Evolutionary conservation across 192 early-diverging fungal species (phyloP).

Genomic region (Mortierella antarctica): DNA sequence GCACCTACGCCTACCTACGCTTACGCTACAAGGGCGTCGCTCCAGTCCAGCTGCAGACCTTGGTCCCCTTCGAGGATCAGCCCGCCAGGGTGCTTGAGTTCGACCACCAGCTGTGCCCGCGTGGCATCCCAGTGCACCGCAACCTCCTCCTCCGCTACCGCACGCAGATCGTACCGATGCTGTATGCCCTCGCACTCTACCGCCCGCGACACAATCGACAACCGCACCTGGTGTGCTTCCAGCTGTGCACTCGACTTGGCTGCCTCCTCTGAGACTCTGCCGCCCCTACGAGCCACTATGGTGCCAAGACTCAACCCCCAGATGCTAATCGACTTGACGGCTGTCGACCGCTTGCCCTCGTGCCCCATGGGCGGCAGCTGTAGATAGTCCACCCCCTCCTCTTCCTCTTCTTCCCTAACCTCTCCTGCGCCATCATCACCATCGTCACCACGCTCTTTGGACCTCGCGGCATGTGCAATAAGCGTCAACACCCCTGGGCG

Average conservation of each 20-base stretch:
- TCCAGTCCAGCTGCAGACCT: slow-evolving; percentile 30
- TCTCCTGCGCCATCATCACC: neutral
- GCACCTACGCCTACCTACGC: neutral
- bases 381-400: neutral
- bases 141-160: neutral
- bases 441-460: neutral
- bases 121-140: slow-evolving; percentile 8
- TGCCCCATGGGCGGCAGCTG: neutral
- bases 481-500: slow-evolving; percentile 14
- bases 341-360: neutral
- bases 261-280: neutral
- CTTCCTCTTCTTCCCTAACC: neutral
- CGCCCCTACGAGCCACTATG: neutral
- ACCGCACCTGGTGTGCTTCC: slow-evolving; percentile 18
- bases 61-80: slow-evolving; percentile 4
- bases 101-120: slow-evolving; percentile 6
- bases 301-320: slow-evolving; percentile 20
- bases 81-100: neutral
- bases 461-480: neutral
- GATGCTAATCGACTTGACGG: slow-evolving; percentile 2
- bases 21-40: slow-evolving; percentile 26
- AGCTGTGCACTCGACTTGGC: slow-evolving; percentile 5
- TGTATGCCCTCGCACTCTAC: neutral
- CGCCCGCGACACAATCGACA: slow-evolving; percentile 17
- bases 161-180: slow-evolving; percentile 14